phyloP scores from a whole-genome alignment of 2,329 filamentous ascomycete species.

The Fusarium sp. region DNA sequence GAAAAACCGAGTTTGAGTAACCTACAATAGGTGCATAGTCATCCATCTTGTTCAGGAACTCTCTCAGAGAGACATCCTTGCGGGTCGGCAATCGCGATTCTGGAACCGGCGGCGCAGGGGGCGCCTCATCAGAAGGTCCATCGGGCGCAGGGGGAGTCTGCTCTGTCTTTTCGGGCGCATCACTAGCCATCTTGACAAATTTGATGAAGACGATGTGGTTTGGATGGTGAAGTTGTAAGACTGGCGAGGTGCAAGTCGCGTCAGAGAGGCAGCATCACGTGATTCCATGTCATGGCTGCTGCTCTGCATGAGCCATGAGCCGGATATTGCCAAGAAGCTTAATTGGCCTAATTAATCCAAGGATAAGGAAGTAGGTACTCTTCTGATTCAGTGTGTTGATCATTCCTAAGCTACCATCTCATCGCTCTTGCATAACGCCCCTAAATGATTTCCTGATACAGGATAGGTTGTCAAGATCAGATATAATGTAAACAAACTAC shows the following conservation, averaged over 20 bases:
- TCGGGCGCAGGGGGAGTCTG: conserved; percentile 46
- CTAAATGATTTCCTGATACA: not conserved
- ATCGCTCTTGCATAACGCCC: not conserved
- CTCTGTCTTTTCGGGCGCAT: conserved; percentile 50
- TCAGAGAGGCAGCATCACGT: conserved; percentile 38
- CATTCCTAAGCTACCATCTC: conserved; percentile 5
- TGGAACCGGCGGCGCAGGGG: conserved; percentile 60
- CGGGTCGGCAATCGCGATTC: conserved; percentile 78
- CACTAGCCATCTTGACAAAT: conserved; percentile 50
- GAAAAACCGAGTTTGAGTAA: not conserved
- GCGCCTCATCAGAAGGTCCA: conserved; percentile 45
- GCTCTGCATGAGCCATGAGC: not conserved
- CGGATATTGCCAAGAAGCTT: conserved; percentile 24
- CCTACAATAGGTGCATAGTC: conserved; percentile 96
- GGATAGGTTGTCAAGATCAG: conserved; percentile 11
- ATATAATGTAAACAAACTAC: conserved; percentile 27
- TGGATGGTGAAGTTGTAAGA: conserved; percentile 27
- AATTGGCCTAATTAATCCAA: conserved; percentile 11
- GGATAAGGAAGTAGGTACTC: not conserved
- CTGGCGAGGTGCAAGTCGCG: conserved; percentile 27
- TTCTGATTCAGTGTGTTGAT: conserved; percentile 8
- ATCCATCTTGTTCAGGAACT: conserved; percentile 96
- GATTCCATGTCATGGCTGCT: conserved; percentile 34
- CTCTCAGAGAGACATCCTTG: conserved; percentile 91
- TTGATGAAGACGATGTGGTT: conserved; percentile 30